Percentiles rank a stretch among this genome's conserved stretches.
Conservation (phyloP, 78 protist genomes). For the Creolimax fragrantissima region DNA sequence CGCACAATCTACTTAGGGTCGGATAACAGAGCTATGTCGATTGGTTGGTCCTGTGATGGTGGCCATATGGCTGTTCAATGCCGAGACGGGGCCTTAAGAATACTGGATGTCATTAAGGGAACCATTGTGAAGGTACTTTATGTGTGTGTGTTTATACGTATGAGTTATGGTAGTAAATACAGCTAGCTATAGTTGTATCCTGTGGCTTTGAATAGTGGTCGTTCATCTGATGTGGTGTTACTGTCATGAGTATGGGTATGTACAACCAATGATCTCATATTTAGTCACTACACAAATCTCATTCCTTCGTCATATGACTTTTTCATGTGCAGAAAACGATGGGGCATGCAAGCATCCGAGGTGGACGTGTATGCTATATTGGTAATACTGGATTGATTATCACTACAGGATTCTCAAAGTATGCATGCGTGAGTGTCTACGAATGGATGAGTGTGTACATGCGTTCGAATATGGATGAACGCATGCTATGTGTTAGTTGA, state of each 20-base stretch:
- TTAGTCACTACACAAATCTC: background rate
- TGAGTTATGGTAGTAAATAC: background rate
- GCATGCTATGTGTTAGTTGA: background rate
- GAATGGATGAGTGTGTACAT: background rate
- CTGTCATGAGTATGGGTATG: background rate
- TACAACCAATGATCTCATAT: background rate
- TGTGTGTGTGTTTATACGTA: background rate
- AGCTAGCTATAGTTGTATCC: no score
- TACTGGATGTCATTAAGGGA: background rate
- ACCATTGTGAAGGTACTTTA: background rate
- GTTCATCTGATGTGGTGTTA: background rate
- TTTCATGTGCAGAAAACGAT: background rate
- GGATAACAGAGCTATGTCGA: background rate
- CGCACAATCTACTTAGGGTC: background rate
- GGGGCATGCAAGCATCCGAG: background rate
- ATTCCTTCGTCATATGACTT: background rate
- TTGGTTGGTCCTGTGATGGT: background rate
- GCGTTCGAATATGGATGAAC: background rate
- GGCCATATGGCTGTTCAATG: background rate
- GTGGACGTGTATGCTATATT: background rate
- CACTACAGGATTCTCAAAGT: background rate
- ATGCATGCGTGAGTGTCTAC: no score
- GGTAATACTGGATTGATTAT: background rate
- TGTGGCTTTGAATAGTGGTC: no score
- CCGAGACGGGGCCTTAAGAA: background rate